Conservation (phyloP, 495 filamentous ascomycete species). For the Hypoxylon fragiforme region DNA sequence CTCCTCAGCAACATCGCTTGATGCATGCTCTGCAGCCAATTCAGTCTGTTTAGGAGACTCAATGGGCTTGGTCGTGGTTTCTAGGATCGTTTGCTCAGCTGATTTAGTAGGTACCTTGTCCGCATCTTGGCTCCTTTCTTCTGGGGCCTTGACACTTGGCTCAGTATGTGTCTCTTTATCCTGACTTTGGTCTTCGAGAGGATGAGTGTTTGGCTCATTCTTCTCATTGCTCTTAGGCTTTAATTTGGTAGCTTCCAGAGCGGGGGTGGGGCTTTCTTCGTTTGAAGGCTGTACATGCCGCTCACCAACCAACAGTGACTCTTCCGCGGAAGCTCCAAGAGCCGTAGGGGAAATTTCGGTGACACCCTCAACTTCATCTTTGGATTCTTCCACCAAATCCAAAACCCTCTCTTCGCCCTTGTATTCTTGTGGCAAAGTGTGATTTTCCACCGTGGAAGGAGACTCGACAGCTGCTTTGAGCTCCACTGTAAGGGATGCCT, state of each 20-base stretch:
- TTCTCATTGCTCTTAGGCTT: background rate
- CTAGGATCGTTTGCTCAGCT: background rate
- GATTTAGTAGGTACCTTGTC: background rate
- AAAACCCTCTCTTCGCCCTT: background rate
- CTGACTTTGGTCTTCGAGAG: background rate
- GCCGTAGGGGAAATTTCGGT: background rate
- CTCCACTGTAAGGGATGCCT: constrained; percentile 10
- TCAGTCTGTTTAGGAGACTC: background rate
- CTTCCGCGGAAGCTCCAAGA: background rate
- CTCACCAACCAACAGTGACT: background rate
- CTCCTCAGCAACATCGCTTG: background rate
- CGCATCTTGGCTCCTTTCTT: background rate
- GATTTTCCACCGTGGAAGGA: background rate
- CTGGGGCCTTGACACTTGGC: background rate
- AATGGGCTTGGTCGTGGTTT: background rate
- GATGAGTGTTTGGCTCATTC: background rate
- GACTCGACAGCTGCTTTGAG: background rate
- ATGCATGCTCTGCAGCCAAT: background rate
- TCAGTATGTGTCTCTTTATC: background rate
- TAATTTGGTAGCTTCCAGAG: background rate
- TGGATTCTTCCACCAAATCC: background rate
- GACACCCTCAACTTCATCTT: background rate
- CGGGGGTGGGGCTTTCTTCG: background rate
- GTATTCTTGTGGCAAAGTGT: background rate
- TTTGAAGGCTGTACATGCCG: background rate